These are phyloP conservation scores for Microdochium nivale DNA, from an alignment of 2,329 filamentous ascomycete species.

Conservation along the genomic window DNA sequence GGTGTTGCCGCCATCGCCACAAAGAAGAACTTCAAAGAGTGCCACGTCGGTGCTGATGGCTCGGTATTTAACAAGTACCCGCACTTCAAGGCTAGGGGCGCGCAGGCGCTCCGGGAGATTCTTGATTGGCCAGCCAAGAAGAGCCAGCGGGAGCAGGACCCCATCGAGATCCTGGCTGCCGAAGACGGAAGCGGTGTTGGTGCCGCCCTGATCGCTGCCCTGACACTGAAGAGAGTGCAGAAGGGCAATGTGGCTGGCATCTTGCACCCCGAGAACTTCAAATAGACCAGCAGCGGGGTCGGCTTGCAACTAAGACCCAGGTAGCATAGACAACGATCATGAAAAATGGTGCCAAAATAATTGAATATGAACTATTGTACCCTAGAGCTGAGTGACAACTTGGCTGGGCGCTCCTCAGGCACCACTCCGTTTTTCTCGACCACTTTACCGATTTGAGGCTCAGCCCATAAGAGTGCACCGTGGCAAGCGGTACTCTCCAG, in stretches of 20 bases:
- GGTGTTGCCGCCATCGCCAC: conserved; percentile 94
- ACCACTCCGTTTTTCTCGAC: too few relatives aligned
- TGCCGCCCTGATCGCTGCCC: conserved; percentile 80
- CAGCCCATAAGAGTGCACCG: conserved; percentile 66
- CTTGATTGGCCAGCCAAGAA: conserved; percentile 81
- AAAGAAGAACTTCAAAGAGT: conserved; percentile 83
- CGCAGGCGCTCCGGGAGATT: conserved; percentile 85
- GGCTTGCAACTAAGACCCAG: not conserved
- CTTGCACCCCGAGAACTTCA: conserved; percentile 55
- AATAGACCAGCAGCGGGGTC: conserved; percentile 15
- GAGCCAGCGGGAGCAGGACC: conserved; percentile 66
- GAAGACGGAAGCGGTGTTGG: conserved; percentile 98
- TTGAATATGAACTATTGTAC: too few relatives aligned
- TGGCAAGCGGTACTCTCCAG: conserved; percentile 60
- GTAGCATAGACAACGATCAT: not conserved
- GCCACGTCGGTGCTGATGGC: conserved; percentile 93
- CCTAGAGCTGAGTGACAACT: too few relatives aligned
- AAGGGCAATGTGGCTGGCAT: conserved; percentile 56
- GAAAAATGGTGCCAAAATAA: too few relatives aligned
- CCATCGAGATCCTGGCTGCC: conserved; percentile 77
- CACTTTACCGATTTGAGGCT: too few relatives aligned
- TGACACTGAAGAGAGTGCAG: conserved; percentile 57
- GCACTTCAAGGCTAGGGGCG: conserved; percentile 90
- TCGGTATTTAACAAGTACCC: conserved; percentile 99
- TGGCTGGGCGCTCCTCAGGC: too few relatives aligned